Base-by-base conservation (phyloP, 2,329 filamentous ascomycete species). In the Verticillium dahliae region DNA sequence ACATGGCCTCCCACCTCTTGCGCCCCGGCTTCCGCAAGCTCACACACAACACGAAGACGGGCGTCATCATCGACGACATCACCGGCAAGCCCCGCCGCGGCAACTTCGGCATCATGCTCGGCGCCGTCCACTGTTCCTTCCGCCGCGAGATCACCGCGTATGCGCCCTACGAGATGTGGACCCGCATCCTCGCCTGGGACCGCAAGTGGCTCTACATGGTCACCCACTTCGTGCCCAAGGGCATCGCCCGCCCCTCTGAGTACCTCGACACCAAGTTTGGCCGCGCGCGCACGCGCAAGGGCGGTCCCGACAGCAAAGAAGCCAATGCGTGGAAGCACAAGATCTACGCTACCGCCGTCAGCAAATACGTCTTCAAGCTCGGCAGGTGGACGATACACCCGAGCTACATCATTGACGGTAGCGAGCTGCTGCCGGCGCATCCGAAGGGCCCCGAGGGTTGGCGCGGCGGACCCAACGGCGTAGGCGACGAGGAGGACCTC, bases 351-450 rank as follows among this genome's bases (percentile, higher is more conserved):
- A 88, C 88, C 0, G 87, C 87, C 1, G 74, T 94, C 54, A 88
- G 85, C 77, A 93, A 92, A 78, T 94, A 94, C 73, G 90, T 94
- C 50, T 87, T 91, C 72, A 94, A 94, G 78, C 81, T 92, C 61
- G 90, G 89, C 1, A 81, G 94, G 31, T 80, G 95, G 69, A 98
- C 94, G 0, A 85, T 98, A 4, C 86, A 93, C 66, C 93, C 95
- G 0, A 89, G 92, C 67, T 81, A 90, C 56, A 80, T 94, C 7
- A 80, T 98, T 33, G 80, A 84, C 54, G 84, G 88, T 39, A 89
- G 88, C 58, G 86, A 87, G 1, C 78, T 97, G 71, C 77, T 98
- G 58, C 95, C 95, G 0, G 77, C 83, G 62, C 82, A 87, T 57
- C 91, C 92, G 0, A 86, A 83, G 11, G 88, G 87, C 57, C 91